Percentiles rank a stretch among this genome's conserved stretches.
Conservation (phyloP, 208 protist species). For the Crithidia expoeki region DNA sequence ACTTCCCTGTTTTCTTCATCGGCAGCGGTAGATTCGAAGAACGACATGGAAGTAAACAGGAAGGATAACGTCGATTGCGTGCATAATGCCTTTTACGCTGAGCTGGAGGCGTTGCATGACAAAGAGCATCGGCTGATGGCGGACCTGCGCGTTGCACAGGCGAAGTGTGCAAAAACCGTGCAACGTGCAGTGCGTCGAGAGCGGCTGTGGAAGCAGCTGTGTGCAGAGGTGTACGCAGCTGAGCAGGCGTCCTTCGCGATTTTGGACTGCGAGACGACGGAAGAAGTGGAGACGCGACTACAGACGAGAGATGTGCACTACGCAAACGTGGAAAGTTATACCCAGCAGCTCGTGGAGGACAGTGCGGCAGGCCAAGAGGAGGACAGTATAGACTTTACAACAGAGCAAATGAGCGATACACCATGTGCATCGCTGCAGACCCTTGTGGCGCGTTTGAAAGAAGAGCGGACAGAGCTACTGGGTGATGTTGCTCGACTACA, state of each 20-base stretch:
- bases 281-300: constrained; percentile 41
- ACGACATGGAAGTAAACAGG: neutral
- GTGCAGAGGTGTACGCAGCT: constrained; percentile 53
- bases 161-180: constrained; percentile 10
- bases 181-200: constrained; percentile 46
- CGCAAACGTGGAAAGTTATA: constrained; percentile 48
- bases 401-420: neutral
- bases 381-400: neutral
- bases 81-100: constrained; percentile 23
- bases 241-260: constrained; percentile 64
- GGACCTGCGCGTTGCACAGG: constrained; percentile 22
- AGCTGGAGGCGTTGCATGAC: constrained; percentile 42
- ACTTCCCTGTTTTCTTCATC: neutral
- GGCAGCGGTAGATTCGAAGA: neutral
- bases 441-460: constrained; percentile 15
- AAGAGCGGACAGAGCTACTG: constrained; percentile 24
- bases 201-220: constrained; percentile 64
- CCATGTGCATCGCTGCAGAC: constrained; percentile 21
- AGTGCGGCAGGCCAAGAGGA: neutral
- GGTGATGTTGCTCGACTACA: constrained; percentile 22
- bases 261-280: constrained; percentile 36
- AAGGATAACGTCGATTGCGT: neutral
- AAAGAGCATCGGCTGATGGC: constrained; percentile 47
- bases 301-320: constrained; percentile 49
- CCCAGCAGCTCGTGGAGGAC: constrained; percentile 41